These are phyloP conservation scores for Aureobasidium mangrovei DNA, from an alignment of 2,329 filamentous ascomycete species.

Conservation along the genomic window DNA sequence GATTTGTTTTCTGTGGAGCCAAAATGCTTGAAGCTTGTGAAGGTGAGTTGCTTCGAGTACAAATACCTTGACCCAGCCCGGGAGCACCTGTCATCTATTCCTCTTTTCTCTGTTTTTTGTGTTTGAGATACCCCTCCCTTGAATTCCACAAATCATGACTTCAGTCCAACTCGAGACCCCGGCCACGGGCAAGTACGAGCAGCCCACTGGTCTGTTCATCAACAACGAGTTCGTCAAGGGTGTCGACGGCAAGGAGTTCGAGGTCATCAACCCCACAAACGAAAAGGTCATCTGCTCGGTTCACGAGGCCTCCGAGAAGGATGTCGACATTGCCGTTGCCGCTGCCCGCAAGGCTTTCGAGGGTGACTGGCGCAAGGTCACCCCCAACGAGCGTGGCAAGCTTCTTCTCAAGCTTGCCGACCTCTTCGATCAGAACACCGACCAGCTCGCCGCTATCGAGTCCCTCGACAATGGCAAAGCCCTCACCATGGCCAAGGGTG, in stretches of 20 bases:
- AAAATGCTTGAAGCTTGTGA: conserved; percentile 5
- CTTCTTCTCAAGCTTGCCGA: conserved; percentile 70
- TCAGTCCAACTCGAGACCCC: conserved; percentile 60
- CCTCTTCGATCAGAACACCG: conserved; percentile 66
- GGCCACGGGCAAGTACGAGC: conserved; percentile 49
- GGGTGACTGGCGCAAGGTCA: conserved; percentile 56
- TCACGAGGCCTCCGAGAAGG: conserved; percentile 79
- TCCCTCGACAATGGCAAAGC: conserved; percentile 84
- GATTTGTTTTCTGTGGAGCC: not conserved
- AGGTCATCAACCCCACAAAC: conserved; percentile 80
- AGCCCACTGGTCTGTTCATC: conserved; percentile 61
- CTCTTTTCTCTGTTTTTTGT: conserved; percentile 10
- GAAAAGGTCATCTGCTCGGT: conserved; percentile 80
- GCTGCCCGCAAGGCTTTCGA: conserved; percentile 83
- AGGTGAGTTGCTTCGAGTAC: conserved; percentile 8
- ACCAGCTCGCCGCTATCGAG: conserved; percentile 73
- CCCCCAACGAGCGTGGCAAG: conserved; percentile 62
- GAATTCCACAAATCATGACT: conserved; percentile 32
- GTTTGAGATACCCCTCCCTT: conserved; percentile 18
- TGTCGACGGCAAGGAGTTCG: conserved; percentile 81
- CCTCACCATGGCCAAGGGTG: conserved; percentile 64
- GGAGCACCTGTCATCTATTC: not conserved
- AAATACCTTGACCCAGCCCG: conserved; percentile 10
- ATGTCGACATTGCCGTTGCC: conserved; percentile 68
- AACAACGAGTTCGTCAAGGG: conserved; percentile 84